A percentile compares a stretch with the other conserved stretches of the same genome.
These are phyloP conservation scores for Leccinum aurantiacum DNA, from an alignment of 768 basidiomycete genomes.

Conservation along the genomic window DNA sequence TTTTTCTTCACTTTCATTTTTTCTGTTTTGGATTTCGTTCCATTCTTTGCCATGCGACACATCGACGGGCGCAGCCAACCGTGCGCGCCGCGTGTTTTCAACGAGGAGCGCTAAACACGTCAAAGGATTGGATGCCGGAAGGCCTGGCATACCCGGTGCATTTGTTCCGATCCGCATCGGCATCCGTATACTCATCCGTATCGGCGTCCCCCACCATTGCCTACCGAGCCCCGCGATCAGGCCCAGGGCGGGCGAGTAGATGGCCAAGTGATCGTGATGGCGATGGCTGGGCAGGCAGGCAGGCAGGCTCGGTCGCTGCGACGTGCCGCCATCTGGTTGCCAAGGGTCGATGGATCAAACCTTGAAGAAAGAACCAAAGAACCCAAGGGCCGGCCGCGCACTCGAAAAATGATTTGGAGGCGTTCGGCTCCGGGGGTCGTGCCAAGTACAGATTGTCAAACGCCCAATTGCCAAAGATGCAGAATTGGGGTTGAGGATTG, in stretches of 20 bases:
- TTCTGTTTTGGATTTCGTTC: background rate
- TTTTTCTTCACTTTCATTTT: background rate
- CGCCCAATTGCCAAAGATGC: background rate
- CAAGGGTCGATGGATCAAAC: background rate
- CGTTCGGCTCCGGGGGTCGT: background rate
- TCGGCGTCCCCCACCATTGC: background rate
- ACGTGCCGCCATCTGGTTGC: background rate
- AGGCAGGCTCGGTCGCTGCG: background rate
- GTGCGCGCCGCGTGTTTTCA: conserved; percentile 25
- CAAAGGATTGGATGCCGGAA: background rate
- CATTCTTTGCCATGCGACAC: background rate
- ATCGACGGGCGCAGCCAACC: conserved; percentile 3
- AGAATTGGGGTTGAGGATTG: background rate
- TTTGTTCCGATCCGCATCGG: background rate
- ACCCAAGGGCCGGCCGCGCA: background rate
- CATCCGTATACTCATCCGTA: background rate
- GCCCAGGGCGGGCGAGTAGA: background rate
- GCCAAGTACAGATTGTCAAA: background rate
- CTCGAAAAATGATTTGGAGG: background rate
- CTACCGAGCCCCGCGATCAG: background rate
- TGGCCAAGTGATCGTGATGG: background rate
- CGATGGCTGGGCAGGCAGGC: background rate
- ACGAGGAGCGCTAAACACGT: conserved; percentile 18
- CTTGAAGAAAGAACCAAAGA: background rate
- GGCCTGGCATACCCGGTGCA: background rate